phyloP scores from a whole-genome alignment of 352 stramenopile genomes.

The Phytophthora idaei region DNA sequence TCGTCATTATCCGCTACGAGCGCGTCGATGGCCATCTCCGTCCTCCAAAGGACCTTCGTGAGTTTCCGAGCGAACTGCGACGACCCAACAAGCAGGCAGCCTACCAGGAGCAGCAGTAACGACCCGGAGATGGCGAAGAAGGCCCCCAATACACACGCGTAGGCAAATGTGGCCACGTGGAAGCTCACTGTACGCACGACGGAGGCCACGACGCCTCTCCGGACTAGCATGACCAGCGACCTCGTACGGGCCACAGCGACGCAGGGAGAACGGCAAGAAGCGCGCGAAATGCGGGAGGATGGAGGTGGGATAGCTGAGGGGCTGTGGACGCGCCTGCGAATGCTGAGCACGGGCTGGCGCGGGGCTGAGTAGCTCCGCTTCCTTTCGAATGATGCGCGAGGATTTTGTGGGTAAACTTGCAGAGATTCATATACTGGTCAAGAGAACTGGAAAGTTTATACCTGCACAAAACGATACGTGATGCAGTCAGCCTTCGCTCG shows the following conservation, averaged over 20 bases:
- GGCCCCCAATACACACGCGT: conserved; percentile 40
- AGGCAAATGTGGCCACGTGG: conserved; percentile 55
- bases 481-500: conserved; percentile 9
- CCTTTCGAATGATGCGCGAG: conserved; percentile 26
- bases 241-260: conserved; percentile 15
- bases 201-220: conserved; percentile 40
- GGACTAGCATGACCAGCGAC: conserved; percentile 24
- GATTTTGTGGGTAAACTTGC: background rate
- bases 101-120: conserved; percentile 45
- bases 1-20: conserved; percentile 27
- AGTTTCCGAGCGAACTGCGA: conserved; percentile 45
- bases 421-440: background rate
- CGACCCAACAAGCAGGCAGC: conserved; percentile 58
- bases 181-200: conserved; percentile 56
- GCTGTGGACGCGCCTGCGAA: conserved; percentile 1
- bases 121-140: conserved; percentile 48
- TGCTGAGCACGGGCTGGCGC: conserved; percentile 6
- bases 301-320: background rate
- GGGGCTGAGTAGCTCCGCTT: conserved; percentile 14
- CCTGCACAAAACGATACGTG: conserved; percentile 1
- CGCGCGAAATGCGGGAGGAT: background rate
- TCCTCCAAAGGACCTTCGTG: conserved; percentile 60
- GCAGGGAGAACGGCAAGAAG: conserved; percentile 1
- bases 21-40: conserved; percentile 60
- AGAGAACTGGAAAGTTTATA: conserved; percentile 7